Evolutionary conservation across 2,329 filamentous ascomycete species (phyloP), one percentile per base, ranked within the genome.

Genomic region (Bipolaris gigantea): DNA sequence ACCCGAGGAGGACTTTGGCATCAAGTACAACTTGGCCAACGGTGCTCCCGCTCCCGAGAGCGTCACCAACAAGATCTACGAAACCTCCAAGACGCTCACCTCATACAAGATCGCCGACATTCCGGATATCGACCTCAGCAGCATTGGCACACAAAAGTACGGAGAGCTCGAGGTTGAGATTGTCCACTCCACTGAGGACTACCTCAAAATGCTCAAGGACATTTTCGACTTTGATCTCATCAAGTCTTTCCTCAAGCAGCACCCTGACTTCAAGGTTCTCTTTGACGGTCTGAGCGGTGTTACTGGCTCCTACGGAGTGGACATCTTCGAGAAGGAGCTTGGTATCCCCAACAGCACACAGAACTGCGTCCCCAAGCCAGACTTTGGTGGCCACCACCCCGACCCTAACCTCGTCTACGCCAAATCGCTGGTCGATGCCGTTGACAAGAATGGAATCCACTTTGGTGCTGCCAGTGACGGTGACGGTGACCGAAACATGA

Each of bases 401-500:
- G 94, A 99, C 74, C 94, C 94, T 64, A 99, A 99, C 81, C 85
- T 99, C 34, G 95, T 94, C 54, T 99, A 99, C 70, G 94, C 94
- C 27, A 90, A 95, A 79, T 93, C 91, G 49, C 84, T 99, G 38
- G 94, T 99, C 56, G 91, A 96, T 71, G 89, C 87, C 57, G 94
- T 99, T 38, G 92, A 99, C 77, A 90, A 90, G 80, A 87, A 90
- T 69, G 85, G 86, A 55, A 92, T 99, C 62, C 94, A 95, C 72
- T 99, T 99, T 69, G 94, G 94, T 71, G 94, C 94, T 55, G 94
- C 94, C 43, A 96, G 90, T 61, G 94, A 99, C 66, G 94, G 94
- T 66, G 94, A 99, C 69, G 94, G 94, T 70, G 94, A 99, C 81
- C 90, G 94, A 67, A 99, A 99, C 86, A 99, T 99, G 94, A 99